These are phyloP conservation scores for Kodamaea fukazawae DNA, from an alignment of 805 yeast species.

Conservation along the genomic window DNA sequence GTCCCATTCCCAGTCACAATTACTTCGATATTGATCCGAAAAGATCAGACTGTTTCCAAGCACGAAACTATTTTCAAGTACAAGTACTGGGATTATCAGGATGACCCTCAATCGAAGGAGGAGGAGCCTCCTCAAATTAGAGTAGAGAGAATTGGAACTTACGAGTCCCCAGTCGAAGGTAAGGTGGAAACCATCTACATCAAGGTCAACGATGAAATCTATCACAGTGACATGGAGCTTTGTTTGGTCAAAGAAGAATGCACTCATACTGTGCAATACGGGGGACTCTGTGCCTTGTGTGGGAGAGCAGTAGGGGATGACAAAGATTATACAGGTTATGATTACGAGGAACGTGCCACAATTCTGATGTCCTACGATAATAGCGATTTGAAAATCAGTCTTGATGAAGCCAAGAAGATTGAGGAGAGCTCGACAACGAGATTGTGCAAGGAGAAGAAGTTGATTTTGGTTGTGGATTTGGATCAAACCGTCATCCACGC, in stretches of 20 bases:
- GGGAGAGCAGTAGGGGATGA: conserved; percentile 72
- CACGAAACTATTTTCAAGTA: conserved; percentile 58
- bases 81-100: conserved; percentile 65
- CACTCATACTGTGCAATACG: conserved; percentile 88
- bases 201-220: conserved; percentile 58
- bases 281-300: conserved; percentile 92
- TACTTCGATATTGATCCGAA: conserved; percentile 43
- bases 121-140: conserved; percentile 43
- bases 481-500: conserved; percentile 98
- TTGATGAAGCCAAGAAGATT: conserved; percentile 81
- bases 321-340: conserved; percentile 70
- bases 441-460: conserved; percentile 58
- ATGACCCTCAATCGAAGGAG: conserved; percentile 48
- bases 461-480: conserved; percentile 90
- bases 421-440: conserved; percentile 65
- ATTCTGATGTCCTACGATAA: conserved; percentile 89
- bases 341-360: conserved; percentile 71
- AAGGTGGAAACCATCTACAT: conserved; percentile 50
- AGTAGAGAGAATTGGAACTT: conserved; percentile 70
- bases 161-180: conserved; percentile 84
- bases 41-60: conserved; percentile 47
- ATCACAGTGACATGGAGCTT: conserved; percentile 44
- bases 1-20: conserved; percentile 69
- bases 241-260: conserved; percentile 75
- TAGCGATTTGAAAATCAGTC: conserved; percentile 76